Base-by-base conservation (phyloP, 2,329 filamentous ascomycete genomes). In the Xylaria multiplex region DNA sequence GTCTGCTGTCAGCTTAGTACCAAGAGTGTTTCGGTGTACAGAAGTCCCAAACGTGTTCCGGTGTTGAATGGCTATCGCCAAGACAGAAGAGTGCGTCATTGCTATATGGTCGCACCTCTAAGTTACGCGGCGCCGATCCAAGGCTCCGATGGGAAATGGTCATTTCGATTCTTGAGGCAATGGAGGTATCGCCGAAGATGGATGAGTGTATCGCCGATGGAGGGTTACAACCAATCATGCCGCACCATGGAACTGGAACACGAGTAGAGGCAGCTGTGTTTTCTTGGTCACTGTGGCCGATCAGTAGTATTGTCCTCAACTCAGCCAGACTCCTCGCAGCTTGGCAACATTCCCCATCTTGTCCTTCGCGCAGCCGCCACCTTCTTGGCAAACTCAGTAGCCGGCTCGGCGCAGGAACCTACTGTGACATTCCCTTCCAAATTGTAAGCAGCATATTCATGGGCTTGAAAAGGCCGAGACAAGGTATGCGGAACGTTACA, bases 291-390 rank as follows among this genome's bases (percentile, higher is more conserved):
- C 50, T 52, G 50, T 59, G 27, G 53, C 37, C 19, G 64, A 66
- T 59, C 54, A 59, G 48, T 42, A 40, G 43, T 67, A 58, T 60
- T 64, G 63, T 40, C 60, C 5, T 53, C 65, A 62, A 55, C 32
- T 48, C 24, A 62, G 45, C 63, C 59, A 61, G 56, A 59, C 63
- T 59, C 63, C 43, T 62, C 46, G 49, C 55, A 59, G 63, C 63
- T 66, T 66, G 66, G 64, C 60, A 62, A 52, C 61, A 66, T 66
- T 66, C 64, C 64, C 56, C 57, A 55, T 59, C 37, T 58, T 67
- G 48, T 62, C 62, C 60, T 40, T 68, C 59, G 24, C 48, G 57
- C 53, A 59, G 55, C 59, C 64, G 57, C 66, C 60, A 69, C 62
- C 45, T 27, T 60, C 66, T 69, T 69, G 66, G 66, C 66, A 50